Evolutionary conservation across 2,329 filamentous ascomycete species (phyloP).

Genomic region (Epichloe typhina): DNA sequence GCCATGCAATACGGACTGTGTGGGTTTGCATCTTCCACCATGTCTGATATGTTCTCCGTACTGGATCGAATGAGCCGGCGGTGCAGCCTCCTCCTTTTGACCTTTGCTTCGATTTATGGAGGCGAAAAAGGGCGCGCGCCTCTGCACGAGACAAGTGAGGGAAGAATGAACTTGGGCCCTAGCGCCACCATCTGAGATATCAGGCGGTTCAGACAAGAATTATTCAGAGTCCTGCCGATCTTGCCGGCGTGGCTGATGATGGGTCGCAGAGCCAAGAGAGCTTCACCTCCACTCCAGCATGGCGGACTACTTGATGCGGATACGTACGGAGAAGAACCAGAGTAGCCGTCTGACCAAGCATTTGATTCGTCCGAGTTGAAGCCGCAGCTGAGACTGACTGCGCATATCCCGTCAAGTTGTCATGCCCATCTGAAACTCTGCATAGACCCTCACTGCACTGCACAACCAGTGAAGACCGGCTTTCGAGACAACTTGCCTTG

Average conservation of each 20-base stretch:
- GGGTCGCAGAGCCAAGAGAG: background rate
- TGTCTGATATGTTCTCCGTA: no score
- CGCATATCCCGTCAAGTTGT: background rate
- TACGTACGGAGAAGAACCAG: background rate
- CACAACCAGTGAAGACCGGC: background rate
- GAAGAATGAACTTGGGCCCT: no score
- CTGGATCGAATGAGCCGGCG: no score
- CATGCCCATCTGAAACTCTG: constrained; percentile 1
- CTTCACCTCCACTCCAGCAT: background rate
- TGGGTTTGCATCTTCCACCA: no score
- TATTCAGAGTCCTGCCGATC: background rate
- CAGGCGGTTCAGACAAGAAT: background rate
- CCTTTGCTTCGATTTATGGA: no score
- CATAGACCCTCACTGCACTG: background rate
- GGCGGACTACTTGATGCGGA: background rate
- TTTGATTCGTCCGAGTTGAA: background rate
- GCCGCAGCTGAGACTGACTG: background rate
- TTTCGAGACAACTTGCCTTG: no score
- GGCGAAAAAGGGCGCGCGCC: no score
- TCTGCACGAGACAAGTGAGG: no score
- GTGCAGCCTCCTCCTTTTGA: no score
- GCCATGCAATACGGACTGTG: no score
- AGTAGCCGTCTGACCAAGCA: background rate
- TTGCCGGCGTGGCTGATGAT: background rate
- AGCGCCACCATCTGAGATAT: no score